phyloP scores from a whole-genome alignment of 495 filamentous ascomycete genomes.

The Opeltia flavorubescens region DNA sequence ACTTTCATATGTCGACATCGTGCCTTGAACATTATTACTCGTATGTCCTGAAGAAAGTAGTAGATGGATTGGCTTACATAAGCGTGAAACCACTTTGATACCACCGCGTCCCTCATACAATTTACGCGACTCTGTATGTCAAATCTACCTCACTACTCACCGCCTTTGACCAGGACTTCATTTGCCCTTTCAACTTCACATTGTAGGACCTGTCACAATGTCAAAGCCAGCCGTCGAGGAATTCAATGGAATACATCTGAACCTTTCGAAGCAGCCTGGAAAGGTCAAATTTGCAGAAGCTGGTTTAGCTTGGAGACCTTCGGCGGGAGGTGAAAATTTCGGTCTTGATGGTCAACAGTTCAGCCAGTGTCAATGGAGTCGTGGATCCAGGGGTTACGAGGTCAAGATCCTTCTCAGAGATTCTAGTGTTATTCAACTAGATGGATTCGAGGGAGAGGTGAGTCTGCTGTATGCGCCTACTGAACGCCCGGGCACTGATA shows the following conservation, averaged over 20 bases:
- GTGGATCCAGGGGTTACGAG: constrained; percentile 83
- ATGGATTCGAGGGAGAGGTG: constrained; percentile 90
- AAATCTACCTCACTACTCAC: too few relatives aligned
- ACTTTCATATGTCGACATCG: too few relatives aligned
- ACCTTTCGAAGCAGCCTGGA: constrained; percentile 78
- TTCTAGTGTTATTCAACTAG: constrained; percentile 78
- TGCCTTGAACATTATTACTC: too few relatives aligned
- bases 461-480: constrained; percentile 6
- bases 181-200: too few relatives aligned
- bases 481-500: not conserved
- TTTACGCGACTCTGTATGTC: too few relatives aligned
- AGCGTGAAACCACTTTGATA: too few relatives aligned
- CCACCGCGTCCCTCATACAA: too few relatives aligned
- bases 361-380: constrained; percentile 81
- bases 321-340: constrained; percentile 75
- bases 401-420: constrained; percentile 74
- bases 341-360: constrained; percentile 77
- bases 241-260: constrained; percentile 92
- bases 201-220: constrained; percentile 25
- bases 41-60: too few relatives aligned
- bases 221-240: constrained; percentile 4
- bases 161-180: not conserved
- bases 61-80: too few relatives aligned
- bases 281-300: constrained; percentile 88
- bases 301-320: constrained; percentile 88